phyloP scores from a whole-genome alignment of 257 asterid genomes.

The Fraxinus cuspidata region DNA sequence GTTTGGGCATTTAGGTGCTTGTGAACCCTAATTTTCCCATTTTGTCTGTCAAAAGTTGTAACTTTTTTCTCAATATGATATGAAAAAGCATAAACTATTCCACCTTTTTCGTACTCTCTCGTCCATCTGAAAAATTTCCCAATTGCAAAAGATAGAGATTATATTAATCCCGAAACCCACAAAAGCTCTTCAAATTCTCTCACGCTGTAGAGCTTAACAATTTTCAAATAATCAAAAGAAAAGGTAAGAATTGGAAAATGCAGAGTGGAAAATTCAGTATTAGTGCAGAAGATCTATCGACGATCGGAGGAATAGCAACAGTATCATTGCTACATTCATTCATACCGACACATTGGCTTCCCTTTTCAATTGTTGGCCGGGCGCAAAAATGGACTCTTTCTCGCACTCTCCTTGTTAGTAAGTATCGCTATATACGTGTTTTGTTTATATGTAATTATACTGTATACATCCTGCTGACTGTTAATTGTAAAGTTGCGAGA shows the following conservation, averaged over 20 bases:
- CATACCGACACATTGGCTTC: slow-evolving; percentile 98
- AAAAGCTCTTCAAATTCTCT: not conserved
- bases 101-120: not conserved
- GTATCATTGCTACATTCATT: slow-evolving; percentile 89
- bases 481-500: not conserved
- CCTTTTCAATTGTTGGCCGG: slow-evolving; percentile 94
- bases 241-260: slow-evolving; percentile 28
- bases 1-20: too few relatives aligned
- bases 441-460: not conserved
- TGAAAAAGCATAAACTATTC: too few relatives aligned
- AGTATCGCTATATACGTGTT: slow-evolving; percentile 29
- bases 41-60: too few relatives aligned
- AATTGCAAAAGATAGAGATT: not conserved
- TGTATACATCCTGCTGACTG: not conserved
- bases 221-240: not conserved
- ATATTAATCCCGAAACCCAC: not conserved
- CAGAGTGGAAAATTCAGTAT: slow-evolving; percentile 60
- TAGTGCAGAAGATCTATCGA: slow-evolving; percentile 79
- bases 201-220: not conserved
- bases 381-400: slow-evolving; percentile 99
- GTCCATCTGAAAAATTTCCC: not conserved
- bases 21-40: too few relatives aligned
- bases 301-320: slow-evolving; percentile 97
- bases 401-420: slow-evolving; percentile 92
- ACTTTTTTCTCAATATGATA: too few relatives aligned